Conservation (phyloP, 2,329 filamentous ascomycete species). For the Venturia carpophila region DNA sequence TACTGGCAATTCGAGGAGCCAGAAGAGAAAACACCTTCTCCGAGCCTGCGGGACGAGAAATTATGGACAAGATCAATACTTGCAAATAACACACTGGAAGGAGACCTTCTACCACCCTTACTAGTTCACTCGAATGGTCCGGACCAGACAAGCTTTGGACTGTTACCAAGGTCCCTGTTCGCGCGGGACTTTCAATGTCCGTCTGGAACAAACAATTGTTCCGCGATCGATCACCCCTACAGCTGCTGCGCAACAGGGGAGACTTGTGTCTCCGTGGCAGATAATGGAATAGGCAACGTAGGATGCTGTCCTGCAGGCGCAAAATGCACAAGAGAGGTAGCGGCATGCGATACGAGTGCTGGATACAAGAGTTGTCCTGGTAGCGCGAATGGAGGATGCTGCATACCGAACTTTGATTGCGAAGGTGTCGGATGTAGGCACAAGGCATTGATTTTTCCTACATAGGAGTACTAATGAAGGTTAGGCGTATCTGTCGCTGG, state of each 20-base stretch:
- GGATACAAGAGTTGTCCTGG: slow-evolving; percentile 59
- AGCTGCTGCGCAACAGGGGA: slow-evolving; percentile 64
- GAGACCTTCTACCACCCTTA: slow-evolving; percentile 19
- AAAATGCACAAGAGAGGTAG: slow-evolving; percentile 56
- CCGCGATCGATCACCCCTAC: slow-evolving; percentile 55
- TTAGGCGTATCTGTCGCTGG: slow-evolving; percentile 5
- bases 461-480: background rate
- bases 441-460: background rate
- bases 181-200: slow-evolving; percentile 59
- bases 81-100: slow-evolving; percentile 11
- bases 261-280: slow-evolving; percentile 56
- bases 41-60: slow-evolving; percentile 21
- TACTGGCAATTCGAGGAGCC: slow-evolving; percentile 47
- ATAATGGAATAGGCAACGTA: slow-evolving; percentile 57
- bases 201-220: slow-evolving; percentile 56
- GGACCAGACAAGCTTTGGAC: background rate
- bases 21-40: slow-evolving; percentile 3
- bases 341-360: slow-evolving; percentile 47
- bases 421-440: slow-evolving; percentile 61
- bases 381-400: slow-evolving; percentile 64
- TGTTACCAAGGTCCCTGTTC: background rate
- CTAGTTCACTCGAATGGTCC: slow-evolving; percentile 14
- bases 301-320: slow-evolving; percentile 66
- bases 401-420: slow-evolving; percentile 63
- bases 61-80: slow-evolving; percentile 11